Conservation (phyloP, 768 basidiomycete species). For the Cystofilobasidium ferigula region DNA sequence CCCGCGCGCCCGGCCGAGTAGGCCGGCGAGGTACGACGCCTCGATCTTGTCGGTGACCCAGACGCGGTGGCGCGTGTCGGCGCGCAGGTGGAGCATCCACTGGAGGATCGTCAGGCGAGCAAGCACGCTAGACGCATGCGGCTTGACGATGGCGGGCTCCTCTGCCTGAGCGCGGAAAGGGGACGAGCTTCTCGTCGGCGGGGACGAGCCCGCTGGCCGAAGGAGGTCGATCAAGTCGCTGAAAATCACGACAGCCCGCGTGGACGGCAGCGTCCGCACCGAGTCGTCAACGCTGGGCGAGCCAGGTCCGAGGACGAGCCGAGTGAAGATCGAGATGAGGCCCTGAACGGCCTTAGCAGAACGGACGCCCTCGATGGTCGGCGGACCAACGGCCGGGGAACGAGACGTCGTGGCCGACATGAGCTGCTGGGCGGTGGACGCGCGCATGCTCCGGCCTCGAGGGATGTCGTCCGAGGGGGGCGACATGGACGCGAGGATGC, state of each 20-base stretch:
- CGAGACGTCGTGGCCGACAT: constrained; percentile 4
- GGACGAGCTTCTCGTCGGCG: constrained; percentile 21
- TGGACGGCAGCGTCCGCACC: constrained; percentile 36
- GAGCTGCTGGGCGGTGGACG: background rate
- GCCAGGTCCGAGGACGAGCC: constrained; percentile 38
- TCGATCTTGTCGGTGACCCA: constrained; percentile 54
- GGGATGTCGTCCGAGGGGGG: constrained; percentile 9
- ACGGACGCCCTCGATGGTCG: constrained; percentile 21
- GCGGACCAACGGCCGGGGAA: constrained; percentile 6
- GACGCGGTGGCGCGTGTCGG: constrained; percentile 76
- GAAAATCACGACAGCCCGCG: constrained; percentile 39
- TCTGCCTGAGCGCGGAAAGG: constrained; percentile 5
- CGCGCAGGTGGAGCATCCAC: constrained; percentile 77
- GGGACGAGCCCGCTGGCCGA: constrained; percentile 28
- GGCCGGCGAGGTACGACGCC: constrained; percentile 13
- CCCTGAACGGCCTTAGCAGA: constrained; percentile 28
- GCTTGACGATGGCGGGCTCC: background rate
- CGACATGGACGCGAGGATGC: constrained; percentile 3
- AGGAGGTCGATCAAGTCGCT: constrained; percentile 41
- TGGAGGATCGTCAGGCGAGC: constrained; percentile 65
- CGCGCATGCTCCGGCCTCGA: background rate
- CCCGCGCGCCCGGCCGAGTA: constrained; percentile 9
- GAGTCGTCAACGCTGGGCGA: constrained; percentile 30
- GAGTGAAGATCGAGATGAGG: constrained; percentile 40
- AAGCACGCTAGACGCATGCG: constrained; percentile 39